phyloP scores from a whole-genome alignment of 2,329 filamentous ascomycete species.

The Pseudocercospora fijiensis region DNA sequence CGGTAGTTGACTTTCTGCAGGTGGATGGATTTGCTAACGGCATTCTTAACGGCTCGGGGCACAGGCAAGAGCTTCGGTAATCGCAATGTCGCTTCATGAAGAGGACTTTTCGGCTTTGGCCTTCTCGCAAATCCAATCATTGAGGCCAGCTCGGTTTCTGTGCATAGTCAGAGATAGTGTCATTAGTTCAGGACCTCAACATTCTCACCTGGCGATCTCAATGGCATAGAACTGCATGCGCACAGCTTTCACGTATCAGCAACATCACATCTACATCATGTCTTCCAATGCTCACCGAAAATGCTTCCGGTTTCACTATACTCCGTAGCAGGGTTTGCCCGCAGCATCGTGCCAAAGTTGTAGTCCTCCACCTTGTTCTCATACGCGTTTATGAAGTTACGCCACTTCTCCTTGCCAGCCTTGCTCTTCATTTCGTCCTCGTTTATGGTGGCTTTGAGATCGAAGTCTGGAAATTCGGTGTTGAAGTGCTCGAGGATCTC shows the following conservation, averaged over 20 bases:
- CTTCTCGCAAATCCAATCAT: slow-evolving; percentile 95
- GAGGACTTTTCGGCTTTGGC: slow-evolving; percentile 54
- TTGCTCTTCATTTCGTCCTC: slow-evolving; percentile 99
- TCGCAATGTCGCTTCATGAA: slow-evolving; percentile 16
- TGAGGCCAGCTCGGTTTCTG: slow-evolving; percentile 80
- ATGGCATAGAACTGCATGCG: slow-evolving; percentile 83
- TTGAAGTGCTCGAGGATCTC: slow-evolving; percentile 90
- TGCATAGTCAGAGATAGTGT: slow-evolving; percentile 14
- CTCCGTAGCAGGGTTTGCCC: slow-evolving; percentile 73
- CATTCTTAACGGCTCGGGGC: not conserved
- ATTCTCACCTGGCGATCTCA: slow-evolving; percentile 65
- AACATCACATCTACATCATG: not conserved
- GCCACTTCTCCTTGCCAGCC: slow-evolving; percentile 88
- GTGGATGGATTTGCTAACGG: not conserved
- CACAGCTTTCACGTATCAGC: slow-evolving; percentile 48
- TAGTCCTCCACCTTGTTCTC: slow-evolving; percentile 95
- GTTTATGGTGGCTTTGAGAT: slow-evolving; percentile 74
- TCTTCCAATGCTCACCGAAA: slow-evolving; percentile 63
- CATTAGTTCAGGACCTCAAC: not conserved
- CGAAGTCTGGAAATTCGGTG: slow-evolving; percentile 87
- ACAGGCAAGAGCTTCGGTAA: not conserved
- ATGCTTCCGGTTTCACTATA: slow-evolving; percentile 89
- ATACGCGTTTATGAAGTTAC: slow-evolving; percentile 89
- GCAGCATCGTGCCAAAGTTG: slow-evolving; percentile 95
- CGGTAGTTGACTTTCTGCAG: slow-evolving; percentile 1